Evolutionary conservation across 2,329 filamentous ascomycete genomes (phyloP).

Genomic region (Myrmaecium sp.): DNA sequence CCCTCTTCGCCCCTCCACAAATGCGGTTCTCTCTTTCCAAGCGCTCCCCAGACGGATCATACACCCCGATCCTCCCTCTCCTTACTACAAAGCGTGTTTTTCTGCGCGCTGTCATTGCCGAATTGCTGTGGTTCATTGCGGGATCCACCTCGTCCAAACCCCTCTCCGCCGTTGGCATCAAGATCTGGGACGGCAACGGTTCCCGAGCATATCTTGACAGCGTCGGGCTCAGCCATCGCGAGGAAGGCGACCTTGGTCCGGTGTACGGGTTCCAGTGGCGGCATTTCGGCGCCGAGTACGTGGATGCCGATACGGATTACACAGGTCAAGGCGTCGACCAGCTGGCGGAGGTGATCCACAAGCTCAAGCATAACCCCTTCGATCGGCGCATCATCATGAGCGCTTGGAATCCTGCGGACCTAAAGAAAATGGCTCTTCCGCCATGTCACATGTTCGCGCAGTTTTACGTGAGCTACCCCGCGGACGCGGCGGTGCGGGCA

Average conservation of each 20-base stretch:
- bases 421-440: constrained; percentile 77
- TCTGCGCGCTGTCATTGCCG: constrained; percentile 70
- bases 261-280: constrained; percentile 99
- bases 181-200: constrained; percentile 98
- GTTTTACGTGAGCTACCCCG: constrained; percentile 76
- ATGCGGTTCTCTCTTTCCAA: constrained; percentile 73
- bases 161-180: constrained; percentile 64
- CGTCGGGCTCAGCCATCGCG: constrained; percentile 64
- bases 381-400: constrained; percentile 79
- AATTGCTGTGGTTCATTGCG: constrained; percentile 90
- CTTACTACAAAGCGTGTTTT: constrained; percentile 97
- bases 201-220: constrained; percentile 78
- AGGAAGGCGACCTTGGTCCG: constrained; percentile 77
- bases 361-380: constrained; percentile 68
- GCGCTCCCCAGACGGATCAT: constrained; percentile 21
- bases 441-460: constrained; percentile 98
- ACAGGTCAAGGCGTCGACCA: constrained; percentile 82
- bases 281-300: constrained; percentile 87
- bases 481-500: constrained; percentile 7
- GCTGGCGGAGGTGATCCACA: constrained; percentile 74
- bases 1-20: constrained; percentile 72
- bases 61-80: constrained; percentile 61
- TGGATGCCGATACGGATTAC: constrained; percentile 66
- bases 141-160: constrained; percentile 66
- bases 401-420: constrained; percentile 84